These are phyloP conservation scores for Ensete ventricosum DNA, from an alignment of 176 grass and related monocot species.

Conservation along the genomic window DNA sequence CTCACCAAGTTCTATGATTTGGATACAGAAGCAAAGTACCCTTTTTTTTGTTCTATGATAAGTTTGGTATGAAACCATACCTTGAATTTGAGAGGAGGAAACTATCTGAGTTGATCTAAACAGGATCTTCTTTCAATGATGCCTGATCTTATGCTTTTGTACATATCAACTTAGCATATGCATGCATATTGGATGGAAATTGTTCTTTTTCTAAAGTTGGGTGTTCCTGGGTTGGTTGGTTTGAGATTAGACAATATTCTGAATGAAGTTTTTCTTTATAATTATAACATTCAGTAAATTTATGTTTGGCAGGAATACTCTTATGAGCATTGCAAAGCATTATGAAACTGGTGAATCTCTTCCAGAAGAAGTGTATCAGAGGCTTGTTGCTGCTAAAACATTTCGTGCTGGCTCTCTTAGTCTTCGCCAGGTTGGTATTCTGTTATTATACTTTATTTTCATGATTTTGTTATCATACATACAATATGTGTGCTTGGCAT, in stretches of 20 bases:
- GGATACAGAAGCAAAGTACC: neutral
- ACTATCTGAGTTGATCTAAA: too few relatives aligned
- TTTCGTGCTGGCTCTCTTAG: slow-evolving; percentile 92
- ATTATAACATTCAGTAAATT: neutral
- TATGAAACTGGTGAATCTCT: slow-evolving; percentile 86
- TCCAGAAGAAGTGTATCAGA: slow-evolving; percentile 81
- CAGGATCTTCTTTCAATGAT: neutral
- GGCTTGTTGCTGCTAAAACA: slow-evolving; percentile 94
- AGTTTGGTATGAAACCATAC: neutral
- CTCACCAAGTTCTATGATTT: neutral
- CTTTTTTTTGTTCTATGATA: neutral
- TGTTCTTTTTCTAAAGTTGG: neutral
- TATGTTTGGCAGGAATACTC: slow-evolving; percentile 60
- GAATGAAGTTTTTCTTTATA: neutral
- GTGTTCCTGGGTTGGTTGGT: neutral
- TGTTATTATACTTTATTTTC: neutral
- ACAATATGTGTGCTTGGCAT: too few relatives aligned
- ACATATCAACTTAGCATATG: neutral
- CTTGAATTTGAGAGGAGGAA: neutral
- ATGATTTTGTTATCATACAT: neutral
- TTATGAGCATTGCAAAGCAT: slow-evolving; percentile 93
- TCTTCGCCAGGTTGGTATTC: slow-evolving; percentile 54
- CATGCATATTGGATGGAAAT: neutral
- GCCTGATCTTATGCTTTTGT: neutral
- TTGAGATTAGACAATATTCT: neutral